phyloP scores from a whole-genome alignment of 2,329 filamentous ascomycete genomes.

The Cadophora sp. region DNA sequence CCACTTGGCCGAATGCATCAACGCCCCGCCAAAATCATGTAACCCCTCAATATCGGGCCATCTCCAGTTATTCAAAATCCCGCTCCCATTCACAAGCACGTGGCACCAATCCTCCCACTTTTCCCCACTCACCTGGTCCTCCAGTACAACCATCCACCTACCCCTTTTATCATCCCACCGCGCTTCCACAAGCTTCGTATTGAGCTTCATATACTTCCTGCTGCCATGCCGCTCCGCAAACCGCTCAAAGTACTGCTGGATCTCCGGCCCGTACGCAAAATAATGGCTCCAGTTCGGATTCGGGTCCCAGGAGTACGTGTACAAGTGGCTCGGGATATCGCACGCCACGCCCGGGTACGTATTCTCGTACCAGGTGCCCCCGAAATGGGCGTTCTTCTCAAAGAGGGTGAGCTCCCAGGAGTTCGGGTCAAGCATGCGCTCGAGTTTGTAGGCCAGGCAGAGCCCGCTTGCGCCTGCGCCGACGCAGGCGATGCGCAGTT shows the following conservation, averaged over 20 bases:
- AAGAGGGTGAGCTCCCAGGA: conserved; percentile 51
- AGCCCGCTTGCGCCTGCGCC: conserved; percentile 34
- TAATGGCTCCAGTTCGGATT: conserved; percentile 62
- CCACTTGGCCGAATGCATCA: conserved; percentile 54
- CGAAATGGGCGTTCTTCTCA: conserved; percentile 49
- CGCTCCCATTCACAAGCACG: conserved; percentile 32
- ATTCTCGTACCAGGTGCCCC: conserved; percentile 65
- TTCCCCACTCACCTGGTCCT: conserved; percentile 50
- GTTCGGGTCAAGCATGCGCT: conserved; percentile 24
- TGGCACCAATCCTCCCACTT: conserved; percentile 36
- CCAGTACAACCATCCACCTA: conserved; percentile 55
- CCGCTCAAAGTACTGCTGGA: conserved; percentile 55
- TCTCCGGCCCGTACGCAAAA: conserved; percentile 65
- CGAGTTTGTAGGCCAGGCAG: conserved; percentile 35
- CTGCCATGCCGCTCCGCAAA: conserved; percentile 54
- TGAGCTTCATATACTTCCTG: conserved; percentile 57
- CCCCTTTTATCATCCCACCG: conserved; percentile 55
- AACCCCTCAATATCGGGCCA: conserved; percentile 54
- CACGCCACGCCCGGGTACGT: conserved; percentile 62
- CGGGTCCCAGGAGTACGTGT: conserved; percentile 60
- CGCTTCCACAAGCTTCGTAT: conserved; percentile 52
- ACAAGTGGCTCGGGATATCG: conserved; percentile 36
- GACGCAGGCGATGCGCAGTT: conserved; percentile 33
- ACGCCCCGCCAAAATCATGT: conserved; percentile 50
- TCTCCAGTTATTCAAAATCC: conserved; percentile 31